These are phyloP conservation scores for Apiotrichum sp. DNA, from an alignment of 1,284 basidiomycete species.

Conservation along the genomic window DNA sequence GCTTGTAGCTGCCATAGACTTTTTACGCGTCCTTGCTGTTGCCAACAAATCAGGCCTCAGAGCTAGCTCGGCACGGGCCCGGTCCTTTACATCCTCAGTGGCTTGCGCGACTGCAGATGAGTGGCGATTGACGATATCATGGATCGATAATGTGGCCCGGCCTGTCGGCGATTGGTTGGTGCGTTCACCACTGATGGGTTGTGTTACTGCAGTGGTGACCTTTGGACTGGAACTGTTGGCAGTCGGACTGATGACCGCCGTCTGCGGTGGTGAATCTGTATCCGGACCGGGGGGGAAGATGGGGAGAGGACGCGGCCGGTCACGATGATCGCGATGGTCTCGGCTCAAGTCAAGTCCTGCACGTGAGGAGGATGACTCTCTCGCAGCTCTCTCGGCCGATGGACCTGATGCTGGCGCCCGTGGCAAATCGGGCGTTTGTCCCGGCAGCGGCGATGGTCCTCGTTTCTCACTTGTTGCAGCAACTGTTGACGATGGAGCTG, in stretches of 20 bases:
- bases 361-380: no score
- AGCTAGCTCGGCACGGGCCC: constrained; percentile 19
- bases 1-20: neutral
- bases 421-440: neutral
- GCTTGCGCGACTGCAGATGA: constrained; percentile 27
- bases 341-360: neutral
- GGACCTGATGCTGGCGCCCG: no score
- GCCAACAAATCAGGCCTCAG: constrained; percentile 1
- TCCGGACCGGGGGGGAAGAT: neutral
- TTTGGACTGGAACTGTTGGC: no score
- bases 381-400: no score
- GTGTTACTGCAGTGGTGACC: no score
- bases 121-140: constrained; percentile 48
- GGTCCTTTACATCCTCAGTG: constrained; percentile 19
- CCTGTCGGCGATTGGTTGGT: neutral
- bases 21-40: neutral
- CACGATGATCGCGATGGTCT: neutral
- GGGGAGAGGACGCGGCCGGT: neutral
- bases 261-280: neutral
- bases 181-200: neutral
- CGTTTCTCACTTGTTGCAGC: neutral
- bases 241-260: no score
- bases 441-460: no score
- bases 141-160: constrained; percentile 28
- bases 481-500: neutral